phyloP scores from a whole-genome alignment of 495 filamentous ascomycete species.

The Articulospora tetracladia region DNA sequence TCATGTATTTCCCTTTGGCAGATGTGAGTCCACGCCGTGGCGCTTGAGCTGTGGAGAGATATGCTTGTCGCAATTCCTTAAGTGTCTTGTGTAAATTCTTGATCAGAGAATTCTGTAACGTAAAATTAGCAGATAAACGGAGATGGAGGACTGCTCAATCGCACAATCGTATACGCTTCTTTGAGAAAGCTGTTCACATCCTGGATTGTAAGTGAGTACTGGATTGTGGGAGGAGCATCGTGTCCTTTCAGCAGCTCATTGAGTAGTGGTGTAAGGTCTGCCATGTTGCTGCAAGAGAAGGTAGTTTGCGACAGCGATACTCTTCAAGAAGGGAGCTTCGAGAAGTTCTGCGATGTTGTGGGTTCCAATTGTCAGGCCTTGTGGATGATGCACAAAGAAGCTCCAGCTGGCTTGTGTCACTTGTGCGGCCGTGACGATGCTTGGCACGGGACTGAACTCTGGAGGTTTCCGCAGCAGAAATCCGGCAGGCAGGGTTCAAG shows the following conservation, averaged over 20 bases:
- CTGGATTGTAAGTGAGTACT: constrained; percentile 41
- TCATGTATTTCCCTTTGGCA: constrained; percentile 48
- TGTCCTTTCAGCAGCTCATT: constrained; percentile 61
- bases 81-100: constrained; percentile 72
- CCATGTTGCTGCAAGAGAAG: constrained; percentile 40
- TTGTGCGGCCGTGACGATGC: not conserved
- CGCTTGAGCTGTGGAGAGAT: constrained; percentile 73
- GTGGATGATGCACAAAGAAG: not conserved
- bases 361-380: not conserved
- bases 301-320: not conserved
- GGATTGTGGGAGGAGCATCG: constrained; percentile 40
- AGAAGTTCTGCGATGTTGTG: not conserved
- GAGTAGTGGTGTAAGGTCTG: constrained; percentile 69
- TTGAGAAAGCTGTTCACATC: constrained; percentile 84
- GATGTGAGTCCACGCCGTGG: constrained; percentile 41
- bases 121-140: not conserved
- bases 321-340: not conserved
- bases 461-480: not conserved
- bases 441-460: not conserved
- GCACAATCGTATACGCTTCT: constrained; percentile 91
- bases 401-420: not conserved
- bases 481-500: not conserved
- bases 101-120: constrained; percentile 76
- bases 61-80: constrained; percentile 77
- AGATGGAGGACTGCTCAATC: constrained; percentile 20